Percentiles rank a stretch among this genome's conserved stretches.
Conservation (phyloP, 2,329 filamentous ascomycete species). For the Plectosphaerella sp. region DNA sequence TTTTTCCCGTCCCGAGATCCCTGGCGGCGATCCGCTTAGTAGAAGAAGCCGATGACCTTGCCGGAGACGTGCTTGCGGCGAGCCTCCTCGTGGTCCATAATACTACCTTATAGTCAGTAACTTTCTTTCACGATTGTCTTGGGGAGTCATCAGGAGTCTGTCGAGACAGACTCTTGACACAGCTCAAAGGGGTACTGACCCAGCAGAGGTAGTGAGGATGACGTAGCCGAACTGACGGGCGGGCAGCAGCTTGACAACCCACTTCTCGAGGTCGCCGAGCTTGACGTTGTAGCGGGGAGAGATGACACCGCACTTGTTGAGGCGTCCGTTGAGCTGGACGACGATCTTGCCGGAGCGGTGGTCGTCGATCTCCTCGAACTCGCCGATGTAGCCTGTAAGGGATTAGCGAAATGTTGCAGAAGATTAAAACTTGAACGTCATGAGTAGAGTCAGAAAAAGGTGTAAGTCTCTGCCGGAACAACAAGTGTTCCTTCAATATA, state of each 20-base stretch:
- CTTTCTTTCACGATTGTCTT: neutral
- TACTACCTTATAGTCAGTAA: slow-evolving; percentile 40
- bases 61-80: slow-evolving; percentile 92
- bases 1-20: slow-evolving; percentile 12
- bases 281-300: slow-evolving; percentile 99
- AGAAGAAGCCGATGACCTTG: slow-evolving; percentile 99
- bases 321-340: slow-evolving; percentile 97
- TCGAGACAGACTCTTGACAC: no score
- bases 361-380: slow-evolving; percentile 99
- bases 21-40: slow-evolving; percentile 52
- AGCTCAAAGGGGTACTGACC: neutral
- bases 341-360: slow-evolving; percentile 99
- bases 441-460: slow-evolving; percentile 66
- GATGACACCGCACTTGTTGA: slow-evolving; percentile 99
- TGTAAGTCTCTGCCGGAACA: slow-evolving; percentile 83
- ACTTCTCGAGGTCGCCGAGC: slow-evolving; percentile 97
- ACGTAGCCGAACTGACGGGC: slow-evolving; percentile 99
- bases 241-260: slow-evolving; percentile 97
- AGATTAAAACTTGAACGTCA: slow-evolving; percentile 93
- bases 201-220: slow-evolving; percentile 96
- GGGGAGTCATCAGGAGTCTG: no score
- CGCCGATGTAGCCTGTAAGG: slow-evolving; percentile 86
- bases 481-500: slow-evolving; percentile 92
- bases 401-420: slow-evolving; percentile 76
- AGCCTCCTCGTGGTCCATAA: slow-evolving; percentile 99